Percentiles rank a stretch among this genome's conserved stretches.
Conservation (phyloP, 345 rosid species). For the Salix purpurea region DNA sequence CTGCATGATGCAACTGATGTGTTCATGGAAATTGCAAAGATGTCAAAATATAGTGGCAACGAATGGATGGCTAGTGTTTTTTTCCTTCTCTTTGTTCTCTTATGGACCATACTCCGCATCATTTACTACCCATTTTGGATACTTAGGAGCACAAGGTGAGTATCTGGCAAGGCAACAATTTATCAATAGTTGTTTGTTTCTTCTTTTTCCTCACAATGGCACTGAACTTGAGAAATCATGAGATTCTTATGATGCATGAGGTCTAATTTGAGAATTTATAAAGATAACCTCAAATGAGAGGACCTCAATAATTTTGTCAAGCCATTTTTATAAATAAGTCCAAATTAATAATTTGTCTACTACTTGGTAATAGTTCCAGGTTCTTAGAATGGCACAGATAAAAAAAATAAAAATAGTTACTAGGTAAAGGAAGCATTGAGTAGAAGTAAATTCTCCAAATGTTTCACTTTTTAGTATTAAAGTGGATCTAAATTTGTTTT, state of each 20-base stretch:
- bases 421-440: too few species aligned
- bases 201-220: neutral
- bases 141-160: constrained; percentile 76
- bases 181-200: neutral
- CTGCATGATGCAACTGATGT: constrained; percentile 74
- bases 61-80: constrained; percentile 48
- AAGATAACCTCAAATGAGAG: too few species aligned
- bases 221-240: neutral
- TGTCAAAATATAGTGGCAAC: constrained; percentile 78
- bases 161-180: neutral
- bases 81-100: constrained; percentile 47
- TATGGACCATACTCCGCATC: constrained; percentile 57
- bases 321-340: too few species aligned
- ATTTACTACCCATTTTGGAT: constrained; percentile 66
- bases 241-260: neutral
- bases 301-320: too few species aligned
- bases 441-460: too few species aligned
- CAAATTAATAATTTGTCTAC: too few species aligned
- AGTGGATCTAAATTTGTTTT: too few species aligned
- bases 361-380: too few species aligned
- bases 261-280: neutral
- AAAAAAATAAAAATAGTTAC: too few species aligned
- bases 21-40: constrained; percentile 71
- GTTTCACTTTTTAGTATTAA: too few species aligned
- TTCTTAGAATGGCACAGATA: too few species aligned